Conservation (phyloP, 345 rosid species). For the Crucihimalaya himalaica region DNA sequence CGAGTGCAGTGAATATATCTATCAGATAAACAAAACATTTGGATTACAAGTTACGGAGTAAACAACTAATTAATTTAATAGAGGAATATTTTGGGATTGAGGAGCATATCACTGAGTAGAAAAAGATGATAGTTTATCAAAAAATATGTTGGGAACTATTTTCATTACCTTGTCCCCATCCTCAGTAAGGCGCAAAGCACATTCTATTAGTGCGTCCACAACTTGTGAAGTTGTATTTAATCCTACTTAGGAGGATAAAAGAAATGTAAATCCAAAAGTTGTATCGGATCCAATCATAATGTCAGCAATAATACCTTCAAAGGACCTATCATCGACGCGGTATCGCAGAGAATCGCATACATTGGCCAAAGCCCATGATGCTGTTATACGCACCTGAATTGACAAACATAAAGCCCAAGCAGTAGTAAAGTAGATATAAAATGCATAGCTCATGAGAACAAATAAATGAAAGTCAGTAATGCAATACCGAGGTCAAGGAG, state of each 20-base stretch:
- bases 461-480: slow-evolving; percentile 11
- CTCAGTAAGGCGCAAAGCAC: slow-evolving; percentile 75
- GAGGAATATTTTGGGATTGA: neutral
- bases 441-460: slow-evolving; percentile 12
- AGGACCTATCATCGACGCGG: slow-evolving; percentile 50
- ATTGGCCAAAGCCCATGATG: slow-evolving; percentile 97
- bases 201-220: slow-evolving; percentile 52
- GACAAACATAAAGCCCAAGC: slow-evolving; percentile 29
- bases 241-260: slow-evolving; percentile 40
- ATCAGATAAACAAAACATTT: slow-evolving; percentile 16
- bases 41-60: neutral
- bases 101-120: neutral
- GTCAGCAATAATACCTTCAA: slow-evolving; percentile 31
- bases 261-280: slow-evolving; percentile 9
- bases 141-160: neutral
- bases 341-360: slow-evolving; percentile 74
- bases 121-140: slow-evolving; percentile 8
- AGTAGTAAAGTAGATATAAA: slow-evolving; percentile 20
- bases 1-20: neutral
- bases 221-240: slow-evolving; percentile 37
- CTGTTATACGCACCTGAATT: slow-evolving; percentile 79
- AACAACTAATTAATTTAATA: slow-evolving; percentile 2
- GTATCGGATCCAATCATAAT: neutral
- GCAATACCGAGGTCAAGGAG: slow-evolving; percentile 69
- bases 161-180: slow-evolving; percentile 90